phyloP scores from a whole-genome alignment of 1,284 basidiomycete genomes.

The Apiotrichum sp. region DNA sequence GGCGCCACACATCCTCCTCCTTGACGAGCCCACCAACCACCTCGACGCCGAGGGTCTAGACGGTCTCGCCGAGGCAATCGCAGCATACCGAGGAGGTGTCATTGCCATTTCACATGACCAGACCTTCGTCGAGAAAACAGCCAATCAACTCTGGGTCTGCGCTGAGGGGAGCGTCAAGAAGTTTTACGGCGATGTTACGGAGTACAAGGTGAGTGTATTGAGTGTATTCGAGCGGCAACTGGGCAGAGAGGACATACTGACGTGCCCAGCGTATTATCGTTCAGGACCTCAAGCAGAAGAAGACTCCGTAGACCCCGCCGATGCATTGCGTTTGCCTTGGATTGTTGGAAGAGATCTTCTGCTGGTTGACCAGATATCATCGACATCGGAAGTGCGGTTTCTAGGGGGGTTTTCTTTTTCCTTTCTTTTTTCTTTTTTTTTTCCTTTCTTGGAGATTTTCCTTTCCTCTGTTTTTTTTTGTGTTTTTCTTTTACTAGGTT shows the following conservation, averaged over 20 bases:
- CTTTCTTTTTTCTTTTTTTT: too few species aligned
- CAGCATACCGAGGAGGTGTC: slow-evolving; percentile 88
- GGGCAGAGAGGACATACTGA: background rate
- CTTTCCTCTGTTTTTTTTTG: too few species aligned
- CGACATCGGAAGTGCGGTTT: too few species aligned
- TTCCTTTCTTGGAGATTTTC: too few species aligned
- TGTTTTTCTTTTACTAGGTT: too few species aligned
- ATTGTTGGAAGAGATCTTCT: too few species aligned
- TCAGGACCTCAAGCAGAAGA: background rate
- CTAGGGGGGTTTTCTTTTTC: too few species aligned
- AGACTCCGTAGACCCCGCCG: background rate
- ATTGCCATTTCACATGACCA: slow-evolving; percentile 85
- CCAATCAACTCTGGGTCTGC: slow-evolving; percentile 59
- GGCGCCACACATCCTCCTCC: slow-evolving; percentile 76
- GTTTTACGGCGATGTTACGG: slow-evolving; percentile 83
- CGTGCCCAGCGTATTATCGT: background rate
- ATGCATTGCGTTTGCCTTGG: too few species aligned
- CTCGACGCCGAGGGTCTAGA: slow-evolving; percentile 87
- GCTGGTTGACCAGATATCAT: too few species aligned
- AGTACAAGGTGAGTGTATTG: slow-evolving; percentile 63
- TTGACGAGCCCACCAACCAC: slow-evolving; percentile 98
- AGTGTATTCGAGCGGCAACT: too few species aligned
- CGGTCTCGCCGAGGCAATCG: slow-evolving; percentile 82
- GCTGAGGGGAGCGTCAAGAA: slow-evolving; percentile 74
- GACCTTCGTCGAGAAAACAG: slow-evolving; percentile 71